Evolutionary conservation across 2,329 filamentous ascomycete genomes (phyloP).

Genomic region (Neofusicoccum sp.): DNA sequence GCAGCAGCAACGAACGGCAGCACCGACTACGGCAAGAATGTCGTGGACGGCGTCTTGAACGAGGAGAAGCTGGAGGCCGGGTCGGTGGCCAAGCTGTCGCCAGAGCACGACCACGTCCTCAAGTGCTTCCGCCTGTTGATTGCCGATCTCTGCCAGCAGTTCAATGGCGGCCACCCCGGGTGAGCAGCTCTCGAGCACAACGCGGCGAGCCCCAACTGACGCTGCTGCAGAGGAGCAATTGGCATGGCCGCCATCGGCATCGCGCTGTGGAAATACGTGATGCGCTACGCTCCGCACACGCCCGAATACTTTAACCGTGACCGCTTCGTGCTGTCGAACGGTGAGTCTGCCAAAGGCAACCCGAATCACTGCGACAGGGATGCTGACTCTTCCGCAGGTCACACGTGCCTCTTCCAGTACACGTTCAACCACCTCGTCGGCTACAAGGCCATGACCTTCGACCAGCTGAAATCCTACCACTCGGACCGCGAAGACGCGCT

Average conservation of each 20-base stretch:
- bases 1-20: neutral
- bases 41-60: constrained; percentile 25
- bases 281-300: constrained; percentile 58
- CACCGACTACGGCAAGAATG: constrained; percentile 29
- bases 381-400: constrained; percentile 33
- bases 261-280: constrained; percentile 61
- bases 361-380: neutral
- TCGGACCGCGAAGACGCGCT: constrained; percentile 48
- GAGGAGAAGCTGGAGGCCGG: constrained; percentile 26
- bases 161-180: constrained; percentile 68
- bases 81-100: constrained; percentile 23
- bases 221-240: constrained; percentile 48
- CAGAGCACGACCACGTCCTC: constrained; percentile 52
- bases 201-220: constrained; percentile 11
- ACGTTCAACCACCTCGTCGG: constrained; percentile 53
- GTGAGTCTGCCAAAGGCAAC: constrained; percentile 21
- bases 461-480: constrained; percentile 58
- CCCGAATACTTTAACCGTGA: constrained; percentile 61
- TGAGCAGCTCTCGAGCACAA: constrained; percentile 32
- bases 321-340: constrained; percentile 62
- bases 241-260: constrained; percentile 63
- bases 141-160: constrained; percentile 68
- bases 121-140: constrained; percentile 62
- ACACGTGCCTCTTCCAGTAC: constrained; percentile 57
- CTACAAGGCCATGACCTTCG: constrained; percentile 56